A percentile compares a stretch with the other conserved stretches of the same genome.
These are phyloP conservation scores for Lophiotrema nucula DNA, from an alignment of 495 filamentous ascomycete species.

Conservation along the genomic window DNA sequence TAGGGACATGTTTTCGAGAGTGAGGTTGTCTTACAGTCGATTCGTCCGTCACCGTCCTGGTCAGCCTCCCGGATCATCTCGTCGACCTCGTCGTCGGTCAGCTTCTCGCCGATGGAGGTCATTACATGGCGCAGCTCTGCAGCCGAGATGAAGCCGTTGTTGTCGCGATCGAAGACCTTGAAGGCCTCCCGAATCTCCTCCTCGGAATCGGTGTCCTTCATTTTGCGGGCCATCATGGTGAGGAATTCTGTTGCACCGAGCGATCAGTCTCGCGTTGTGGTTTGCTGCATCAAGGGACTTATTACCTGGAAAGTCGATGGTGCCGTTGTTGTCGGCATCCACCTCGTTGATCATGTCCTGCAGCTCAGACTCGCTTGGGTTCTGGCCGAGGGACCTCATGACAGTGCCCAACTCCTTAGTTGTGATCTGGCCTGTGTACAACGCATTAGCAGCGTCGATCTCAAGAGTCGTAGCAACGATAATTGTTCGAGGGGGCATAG, in stretches of 20 bases:
- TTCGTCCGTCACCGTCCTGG: conserved; percentile 95
- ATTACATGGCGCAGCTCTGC: conserved; percentile 98
- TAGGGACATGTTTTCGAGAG: conserved; percentile 2
- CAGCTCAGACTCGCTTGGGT: conserved; percentile 96
- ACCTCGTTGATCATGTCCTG: conserved; percentile 99
- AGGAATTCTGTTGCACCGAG: conserved; percentile 71
- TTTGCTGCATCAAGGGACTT: too few relatives aligned
- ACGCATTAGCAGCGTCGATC: neutral
- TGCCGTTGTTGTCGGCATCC: conserved; percentile 98
- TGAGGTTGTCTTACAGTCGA: conserved; percentile 68
- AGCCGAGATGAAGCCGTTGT: conserved; percentile 98
- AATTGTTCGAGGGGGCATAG: neutral
- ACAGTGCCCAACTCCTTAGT: conserved; percentile 99
- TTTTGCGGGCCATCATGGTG: conserved; percentile 99
- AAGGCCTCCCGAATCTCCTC: conserved; percentile 96
- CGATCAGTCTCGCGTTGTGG: too few relatives aligned
- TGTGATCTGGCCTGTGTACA: conserved; percentile 84
- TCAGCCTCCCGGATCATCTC: conserved; percentile 99
- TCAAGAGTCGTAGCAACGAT: too few relatives aligned
- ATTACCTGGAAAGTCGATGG: conserved; percentile 96
- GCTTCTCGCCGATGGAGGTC: conserved; percentile 99
- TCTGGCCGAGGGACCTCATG: conserved; percentile 99
- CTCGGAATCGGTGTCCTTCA: conserved; percentile 99
- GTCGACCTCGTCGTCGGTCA: conserved; percentile 98
- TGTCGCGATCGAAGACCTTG: conserved; percentile 98